Conservation (phyloP, 2,329 filamentous ascomycete species). For the Aspergillus thermomutatus region DNA sequence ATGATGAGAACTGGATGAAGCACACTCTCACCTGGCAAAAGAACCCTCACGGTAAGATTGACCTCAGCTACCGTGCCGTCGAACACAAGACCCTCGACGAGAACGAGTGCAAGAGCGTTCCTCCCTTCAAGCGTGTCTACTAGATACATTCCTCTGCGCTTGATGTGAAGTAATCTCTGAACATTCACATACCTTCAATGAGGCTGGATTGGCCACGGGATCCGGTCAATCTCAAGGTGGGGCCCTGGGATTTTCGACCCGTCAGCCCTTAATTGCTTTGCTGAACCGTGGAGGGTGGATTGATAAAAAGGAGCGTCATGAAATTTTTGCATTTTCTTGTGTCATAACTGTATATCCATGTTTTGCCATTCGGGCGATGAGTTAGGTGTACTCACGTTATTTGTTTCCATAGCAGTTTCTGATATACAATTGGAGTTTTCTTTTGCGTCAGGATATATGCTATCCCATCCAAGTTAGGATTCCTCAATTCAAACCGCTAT, state of each 20-base stretch:
- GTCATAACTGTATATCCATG: constrained; percentile 40
- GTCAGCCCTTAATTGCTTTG: not conserved
- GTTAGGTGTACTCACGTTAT: constrained; percentile 32
- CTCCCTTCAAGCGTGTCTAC: constrained; percentile 78
- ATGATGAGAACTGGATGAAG: constrained; percentile 99
- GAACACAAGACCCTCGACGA: constrained; percentile 83
- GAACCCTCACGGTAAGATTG: constrained; percentile 80
- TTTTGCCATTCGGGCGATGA: constrained; percentile 33
- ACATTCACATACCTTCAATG: not conserved
- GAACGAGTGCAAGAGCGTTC: constrained; percentile 92
- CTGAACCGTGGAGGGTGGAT: constrained; percentile 6
- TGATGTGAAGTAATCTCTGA: not conserved
- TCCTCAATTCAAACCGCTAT: not conserved
- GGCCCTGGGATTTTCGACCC: not conserved
- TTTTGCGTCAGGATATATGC: constrained; percentile 18
- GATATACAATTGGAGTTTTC: constrained; percentile 27
- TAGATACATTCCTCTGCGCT: constrained; percentile 27
- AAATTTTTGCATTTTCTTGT: constrained; percentile 32
- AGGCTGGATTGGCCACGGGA: not conserved
- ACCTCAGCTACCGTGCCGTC: constrained; percentile 82
- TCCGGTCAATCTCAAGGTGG: not conserved
- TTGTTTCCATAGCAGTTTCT: constrained; percentile 25
- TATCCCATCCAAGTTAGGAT: not conserved
- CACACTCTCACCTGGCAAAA: constrained; percentile 97
- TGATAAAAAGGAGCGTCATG: constrained; percentile 30